Percentiles rank a stretch among this genome's conserved stretches.
These are phyloP conservation scores for Phycomyces blakesleeanus DNA, from an alignment of 192 early-diverging fungal genomes.

Conservation along the genomic window DNA sequence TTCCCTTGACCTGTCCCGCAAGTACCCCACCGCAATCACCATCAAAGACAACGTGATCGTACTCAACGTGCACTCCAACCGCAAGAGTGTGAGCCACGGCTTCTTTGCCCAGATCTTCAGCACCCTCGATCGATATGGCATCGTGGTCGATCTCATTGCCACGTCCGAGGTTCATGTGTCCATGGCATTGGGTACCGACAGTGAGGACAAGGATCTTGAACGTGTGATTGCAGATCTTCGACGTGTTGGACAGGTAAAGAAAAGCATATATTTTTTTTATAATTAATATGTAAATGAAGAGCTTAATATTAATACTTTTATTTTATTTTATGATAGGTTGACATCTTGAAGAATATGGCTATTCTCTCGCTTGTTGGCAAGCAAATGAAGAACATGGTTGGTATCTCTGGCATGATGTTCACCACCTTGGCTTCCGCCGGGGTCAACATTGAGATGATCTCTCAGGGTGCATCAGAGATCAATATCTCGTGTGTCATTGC, in stretches of 20 bases:
- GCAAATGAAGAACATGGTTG: slow-evolving; percentile 97
- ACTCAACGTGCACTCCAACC: slow-evolving; percentile 95
- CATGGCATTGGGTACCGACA: slow-evolving; percentile 69
- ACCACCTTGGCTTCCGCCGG: slow-evolving; percentile 75
- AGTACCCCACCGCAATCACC: slow-evolving; percentile 95
- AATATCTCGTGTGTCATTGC: slow-evolving; percentile 98
- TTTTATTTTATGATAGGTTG: slow-evolving; percentile 54
- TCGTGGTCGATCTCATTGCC: slow-evolving; percentile 91
- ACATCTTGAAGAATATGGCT: slow-evolving; percentile 84
- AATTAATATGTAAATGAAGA: too few species aligned
- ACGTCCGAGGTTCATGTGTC: slow-evolving; percentile 93
- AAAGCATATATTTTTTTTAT: background rate
- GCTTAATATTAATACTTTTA: too few species aligned
- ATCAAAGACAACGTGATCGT: slow-evolving; percentile 97
- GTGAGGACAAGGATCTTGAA: slow-evolving; percentile 67
- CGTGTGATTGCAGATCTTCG: slow-evolving; percentile 76
- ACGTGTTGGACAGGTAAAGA: slow-evolving; percentile 67
- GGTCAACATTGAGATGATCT: slow-evolving; percentile 99
- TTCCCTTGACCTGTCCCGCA: slow-evolving; percentile 63
- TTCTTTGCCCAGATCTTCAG: slow-evolving; percentile 96
- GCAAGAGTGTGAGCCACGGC: slow-evolving; percentile 92
- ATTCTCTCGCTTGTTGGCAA: slow-evolving; percentile 95
- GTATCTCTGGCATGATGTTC: slow-evolving; percentile 93
- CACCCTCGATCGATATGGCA: slow-evolving; percentile 86
- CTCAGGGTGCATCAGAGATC: slow-evolving; percentile 96